A percentile compares a stretch with the other conserved stretches of the same genome.
phyloP scores from a whole-genome alignment of 208 protist genomes.

The Trypanosoma brucei region DNA sequence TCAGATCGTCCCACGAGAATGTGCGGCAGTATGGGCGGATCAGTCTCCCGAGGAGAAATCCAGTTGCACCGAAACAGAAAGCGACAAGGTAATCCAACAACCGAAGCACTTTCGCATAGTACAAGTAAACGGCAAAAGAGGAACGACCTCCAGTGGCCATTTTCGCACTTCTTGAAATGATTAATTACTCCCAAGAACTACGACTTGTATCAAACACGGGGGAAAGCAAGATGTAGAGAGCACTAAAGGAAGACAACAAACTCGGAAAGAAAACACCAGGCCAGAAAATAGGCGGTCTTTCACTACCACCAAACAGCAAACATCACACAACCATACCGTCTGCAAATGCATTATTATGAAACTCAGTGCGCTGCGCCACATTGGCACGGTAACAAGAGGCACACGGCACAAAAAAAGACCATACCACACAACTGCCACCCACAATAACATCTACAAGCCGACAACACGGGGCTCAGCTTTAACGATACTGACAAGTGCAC shows the following conservation, averaged over 20 bases:
- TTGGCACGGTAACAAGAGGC: too few species aligned
- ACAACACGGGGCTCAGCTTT: too few species aligned
- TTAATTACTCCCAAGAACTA: neutral
- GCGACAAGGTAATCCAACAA: conserved; percentile 13
- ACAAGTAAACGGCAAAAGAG: neutral
- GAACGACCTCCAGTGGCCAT: neutral
- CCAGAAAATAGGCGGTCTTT: too few species aligned
- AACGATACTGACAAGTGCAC: too few species aligned
- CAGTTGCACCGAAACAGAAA: conserved; percentile 3
- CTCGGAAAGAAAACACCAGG: too few species aligned
- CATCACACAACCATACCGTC: too few species aligned
- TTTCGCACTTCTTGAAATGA: neutral
- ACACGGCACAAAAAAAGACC: too few species aligned
- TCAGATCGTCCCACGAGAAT: conserved; percentile 44
- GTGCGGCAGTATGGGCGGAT: conserved; percentile 36
- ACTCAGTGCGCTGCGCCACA: too few species aligned
- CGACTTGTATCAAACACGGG: neutral
- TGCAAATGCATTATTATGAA: too few species aligned
- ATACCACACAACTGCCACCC: too few species aligned
- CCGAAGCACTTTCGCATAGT: neutral
- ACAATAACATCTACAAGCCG: too few species aligned
- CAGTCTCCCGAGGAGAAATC: neutral
- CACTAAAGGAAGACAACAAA: neutral
- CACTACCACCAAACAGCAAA: too few species aligned
- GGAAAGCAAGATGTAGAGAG: neutral